Percentiles rank a stretch among this genome's conserved stretches.
These are phyloP conservation scores for Fomitopsis betulina DNA, from an alignment of 1,284 basidiomycete genomes.

Conservation along the genomic window DNA sequence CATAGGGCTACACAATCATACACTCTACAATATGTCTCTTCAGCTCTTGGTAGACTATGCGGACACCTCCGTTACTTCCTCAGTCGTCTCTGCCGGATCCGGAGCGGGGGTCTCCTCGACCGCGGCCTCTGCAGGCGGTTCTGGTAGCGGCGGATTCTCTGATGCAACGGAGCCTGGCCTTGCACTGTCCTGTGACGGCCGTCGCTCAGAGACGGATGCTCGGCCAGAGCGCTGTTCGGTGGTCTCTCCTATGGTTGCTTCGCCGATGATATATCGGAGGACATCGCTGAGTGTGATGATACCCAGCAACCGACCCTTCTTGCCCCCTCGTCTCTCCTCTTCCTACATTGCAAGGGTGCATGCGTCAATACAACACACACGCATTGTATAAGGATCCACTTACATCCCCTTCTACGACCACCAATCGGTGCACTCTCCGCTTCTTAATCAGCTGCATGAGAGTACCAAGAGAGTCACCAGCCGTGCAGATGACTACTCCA, in stretches of 20 bases:
- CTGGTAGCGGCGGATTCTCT: slow-evolving; percentile 1
- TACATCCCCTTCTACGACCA: slow-evolving; percentile 87
- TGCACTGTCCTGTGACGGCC: neutral
- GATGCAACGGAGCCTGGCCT: neutral
- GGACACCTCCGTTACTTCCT: neutral
- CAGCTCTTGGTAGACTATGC: slow-evolving; percentile 1
- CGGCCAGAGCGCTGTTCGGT: neutral
- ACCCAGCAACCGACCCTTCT: slow-evolving; percentile 82
- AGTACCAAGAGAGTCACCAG: slow-evolving; percentile 90
- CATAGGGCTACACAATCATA: slow-evolving; percentile 18
- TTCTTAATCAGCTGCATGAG: slow-evolving; percentile 92
- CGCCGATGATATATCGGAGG: slow-evolving; percentile 80
- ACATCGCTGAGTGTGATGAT: slow-evolving; percentile 93
- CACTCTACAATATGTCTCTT: slow-evolving; percentile 8
- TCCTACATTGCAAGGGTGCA: slow-evolving; percentile 39
- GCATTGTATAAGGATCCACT: slow-evolving; percentile 15
- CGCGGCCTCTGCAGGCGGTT: neutral
- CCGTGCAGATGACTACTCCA: slow-evolving; percentile 94
- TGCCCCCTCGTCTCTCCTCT: slow-evolving; percentile 70
- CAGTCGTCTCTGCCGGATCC: neutral
- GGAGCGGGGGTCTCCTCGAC: slow-evolving; percentile 1
- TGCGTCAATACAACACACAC: slow-evolving; percentile 9
- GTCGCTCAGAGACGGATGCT: neutral
- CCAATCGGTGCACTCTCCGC: slow-evolving; percentile 88
- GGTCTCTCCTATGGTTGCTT: slow-evolving; percentile 42